phyloP scores from a whole-genome alignment of 179 eudicot genomes.

The Patellifolia procumbens region DNA sequence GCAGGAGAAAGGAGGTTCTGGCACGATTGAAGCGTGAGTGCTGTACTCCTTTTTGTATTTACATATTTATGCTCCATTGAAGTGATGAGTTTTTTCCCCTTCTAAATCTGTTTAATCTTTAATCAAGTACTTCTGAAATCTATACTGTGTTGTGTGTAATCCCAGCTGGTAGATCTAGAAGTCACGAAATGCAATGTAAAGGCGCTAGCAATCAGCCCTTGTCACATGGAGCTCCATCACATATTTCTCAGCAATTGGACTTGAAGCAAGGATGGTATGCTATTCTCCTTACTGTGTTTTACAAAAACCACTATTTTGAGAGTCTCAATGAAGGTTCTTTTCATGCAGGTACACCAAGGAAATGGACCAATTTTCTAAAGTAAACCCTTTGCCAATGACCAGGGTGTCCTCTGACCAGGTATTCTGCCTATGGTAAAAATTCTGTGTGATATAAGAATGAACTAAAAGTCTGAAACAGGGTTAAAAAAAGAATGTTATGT shows the following conservation, averaged over 20 bases:
- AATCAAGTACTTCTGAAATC: not conserved
- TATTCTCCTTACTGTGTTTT: not conserved
- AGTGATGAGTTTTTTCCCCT: too few species aligned
- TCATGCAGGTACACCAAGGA: constrained; percentile 24
- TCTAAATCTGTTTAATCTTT: not conserved
- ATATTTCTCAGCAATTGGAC: constrained; percentile 22
- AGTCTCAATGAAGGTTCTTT: not conserved
- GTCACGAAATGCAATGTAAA: constrained; percentile 25
- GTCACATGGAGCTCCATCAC: constrained; percentile 28
- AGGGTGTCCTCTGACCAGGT: constrained; percentile 72
- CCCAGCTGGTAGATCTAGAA: constrained; percentile 59
- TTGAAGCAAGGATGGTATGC: constrained; percentile 36
- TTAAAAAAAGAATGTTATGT: too few species aligned
- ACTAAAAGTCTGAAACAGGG: too few species aligned
- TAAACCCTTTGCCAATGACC: constrained; percentile 34
- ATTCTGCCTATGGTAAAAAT: not conserved
- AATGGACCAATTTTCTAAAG: constrained; percentile 18
- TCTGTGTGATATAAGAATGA: not conserved
- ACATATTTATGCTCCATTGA: not conserved
- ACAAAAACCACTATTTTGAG: not conserved
- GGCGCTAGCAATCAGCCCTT: constrained; percentile 31
- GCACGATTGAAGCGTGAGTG: constrained; percentile 62
- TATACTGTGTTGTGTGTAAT: not conserved
- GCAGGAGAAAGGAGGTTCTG: constrained; percentile 78
- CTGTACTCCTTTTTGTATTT: not conserved